Evolutionary conservation across 192 early-diverging fungal genomes (phyloP), one percentile per base, ranked within the genome.

Genomic region (Coemansia sp.): DNA sequence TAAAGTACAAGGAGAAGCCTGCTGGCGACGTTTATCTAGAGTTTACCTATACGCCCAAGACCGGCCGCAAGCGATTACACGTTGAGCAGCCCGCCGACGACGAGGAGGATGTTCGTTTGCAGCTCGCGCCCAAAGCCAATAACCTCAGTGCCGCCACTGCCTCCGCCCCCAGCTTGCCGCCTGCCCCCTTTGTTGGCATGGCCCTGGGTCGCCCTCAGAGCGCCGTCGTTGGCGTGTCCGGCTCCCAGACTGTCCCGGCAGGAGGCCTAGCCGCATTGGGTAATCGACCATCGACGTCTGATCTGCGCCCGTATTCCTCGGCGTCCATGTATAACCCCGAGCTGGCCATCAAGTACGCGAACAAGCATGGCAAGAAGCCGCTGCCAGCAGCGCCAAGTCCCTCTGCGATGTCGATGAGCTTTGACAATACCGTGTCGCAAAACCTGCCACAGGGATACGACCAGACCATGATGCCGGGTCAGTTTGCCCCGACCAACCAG

Each of bases 241-340:
- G 45, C 16, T 56, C 63, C 4, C 48, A 55, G 14, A 64, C 45
- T 6, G 48, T 56, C 28, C 45, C 52, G 14, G 45, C 33, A 10
- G 45, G 48, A 25, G 63, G 48, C 18, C 23, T 37, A 18, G 41
- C 63, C 2, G 56, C 56, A 2, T 1, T 58, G 56, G 56, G 31
- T 21, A 35, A 69, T 64, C 74, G 70, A 20, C 79, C 74, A n/a
- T 76, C 79, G n/a, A 48, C 66, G 38, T 73, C 75, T 18, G 79
- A 82, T 36, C 56, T 82, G 38, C 73, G 79, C n/a, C 79, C 79
- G 3, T 77, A 82, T 45, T 82, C 79, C 13, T 82, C 79, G 9
- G 79, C 79, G 5, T 76, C 79, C 2, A 70, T 76, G 79, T 70
- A 82, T 36, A 66, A 64, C 26, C 64, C 79, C 9, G 79, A 73